Evolutionary conservation across 2,329 filamentous ascomycete species (phyloP).

Genomic region (Didymosphaeria variabile): DNA sequence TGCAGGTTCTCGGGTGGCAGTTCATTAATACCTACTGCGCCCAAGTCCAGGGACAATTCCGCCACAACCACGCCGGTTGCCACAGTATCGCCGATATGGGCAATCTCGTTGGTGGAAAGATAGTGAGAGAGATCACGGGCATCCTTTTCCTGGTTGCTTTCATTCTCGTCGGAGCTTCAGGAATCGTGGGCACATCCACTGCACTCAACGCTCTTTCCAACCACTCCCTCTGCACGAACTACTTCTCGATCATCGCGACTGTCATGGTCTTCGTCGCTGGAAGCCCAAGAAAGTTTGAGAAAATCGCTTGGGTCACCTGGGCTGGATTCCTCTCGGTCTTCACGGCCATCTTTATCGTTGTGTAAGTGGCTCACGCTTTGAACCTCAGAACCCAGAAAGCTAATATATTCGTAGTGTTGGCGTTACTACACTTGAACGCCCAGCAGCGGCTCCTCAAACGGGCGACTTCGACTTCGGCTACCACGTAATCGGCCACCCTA

Average conservation of each 20-base stretch:
- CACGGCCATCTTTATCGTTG: slow-evolving; percentile 65
- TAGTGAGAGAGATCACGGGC: slow-evolving; percentile 63
- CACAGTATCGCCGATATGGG: slow-evolving; percentile 68
- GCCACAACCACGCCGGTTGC: slow-evolving; percentile 60
- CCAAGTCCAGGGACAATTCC: slow-evolving; percentile 61
- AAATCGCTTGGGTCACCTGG: slow-evolving; percentile 71
- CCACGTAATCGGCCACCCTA: slow-evolving; percentile 63
- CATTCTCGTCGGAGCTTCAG: slow-evolving; percentile 64
- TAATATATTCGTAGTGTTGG: slow-evolving; percentile 51
- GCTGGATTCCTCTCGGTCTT: slow-evolving; percentile 68
- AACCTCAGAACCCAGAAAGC: neutral
- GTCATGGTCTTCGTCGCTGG: slow-evolving; percentile 56
- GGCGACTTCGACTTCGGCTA: slow-evolving; percentile 69
- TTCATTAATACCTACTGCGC: slow-evolving; percentile 60
- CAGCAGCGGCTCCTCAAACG: slow-evolving; percentile 67
- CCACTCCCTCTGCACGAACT: slow-evolving; percentile 68
- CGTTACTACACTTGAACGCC: slow-evolving; percentile 65
- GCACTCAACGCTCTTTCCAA: slow-evolving; percentile 68
- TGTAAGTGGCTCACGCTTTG: slow-evolving; percentile 34
- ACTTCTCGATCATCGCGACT: slow-evolving; percentile 66
- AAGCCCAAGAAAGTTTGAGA: slow-evolving; percentile 66
- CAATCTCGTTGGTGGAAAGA: slow-evolving; percentile 61
- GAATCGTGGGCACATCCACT: slow-evolving; percentile 67
- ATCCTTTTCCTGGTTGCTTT: slow-evolving; percentile 67
- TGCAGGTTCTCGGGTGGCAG: slow-evolving; percentile 55